Evolutionary conservation across 768 basidiomycete species (phyloP), one percentile per base, ranked within the genome.

Genomic region (Agrocybe pediades): DNA sequence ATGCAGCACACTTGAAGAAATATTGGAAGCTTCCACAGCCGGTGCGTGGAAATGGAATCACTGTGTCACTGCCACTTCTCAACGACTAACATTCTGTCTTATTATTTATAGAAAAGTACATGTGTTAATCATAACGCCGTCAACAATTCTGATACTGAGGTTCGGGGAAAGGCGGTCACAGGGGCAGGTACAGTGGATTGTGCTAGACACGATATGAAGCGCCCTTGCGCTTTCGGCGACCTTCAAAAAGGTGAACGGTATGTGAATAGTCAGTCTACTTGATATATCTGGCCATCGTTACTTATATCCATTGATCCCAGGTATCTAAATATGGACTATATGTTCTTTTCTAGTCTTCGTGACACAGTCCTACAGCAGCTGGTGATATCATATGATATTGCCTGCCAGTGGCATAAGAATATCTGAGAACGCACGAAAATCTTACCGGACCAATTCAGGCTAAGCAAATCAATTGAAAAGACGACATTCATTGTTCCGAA

Each of bases 211-310:
- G 61, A 67, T 45, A 57, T 70, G 50, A 61, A 64, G 29, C 56
- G 59, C 2, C 62, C 63, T 3, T 58, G 29, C 19, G 58, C 60
- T 6, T 54, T 71, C 1, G 69, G 68, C 24, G 67, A 69, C 55
- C 43, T 73, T 2, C 71, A 73, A 46, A 65, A 66, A 25, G 71
- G 69, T 11, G 71, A 71, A 62, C 26, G 63, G 69, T 71, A 45
- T 17, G 63, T 41, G n/a, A n/a, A 23, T 16, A 4, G 13, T 36
- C n/a, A n/a, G n/a, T 45, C 36, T 9, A 25, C 24, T 26, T 49
- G 26, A 13, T 20, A 41, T 17, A 21, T 23, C 19, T 20, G 9
- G 17, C 26, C 16, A 13, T 30, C 21, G 23, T 36, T 20, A 26
- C 17, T 13, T 40, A 11, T 23, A 6, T n/a, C 53, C 41, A 24